Evolutionary conservation across 2,329 filamentous ascomycete genomes (phyloP).

Genomic region (Calonectria fujianensis): DNA sequence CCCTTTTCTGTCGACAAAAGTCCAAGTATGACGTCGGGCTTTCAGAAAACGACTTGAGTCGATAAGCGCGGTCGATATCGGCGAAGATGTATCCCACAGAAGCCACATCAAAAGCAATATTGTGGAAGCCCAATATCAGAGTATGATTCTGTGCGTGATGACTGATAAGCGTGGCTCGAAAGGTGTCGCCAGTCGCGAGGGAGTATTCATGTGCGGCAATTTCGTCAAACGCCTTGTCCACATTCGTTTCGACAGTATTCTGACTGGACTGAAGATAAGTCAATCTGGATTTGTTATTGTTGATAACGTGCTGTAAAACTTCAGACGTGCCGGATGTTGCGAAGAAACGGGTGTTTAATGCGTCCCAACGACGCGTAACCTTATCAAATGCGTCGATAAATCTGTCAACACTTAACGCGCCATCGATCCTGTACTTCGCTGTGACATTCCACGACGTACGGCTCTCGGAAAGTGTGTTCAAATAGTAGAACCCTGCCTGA

Average conservation of each 20-base stretch:
- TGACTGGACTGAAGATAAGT: no score
- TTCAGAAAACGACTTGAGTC: no score
- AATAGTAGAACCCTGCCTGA: neutral
- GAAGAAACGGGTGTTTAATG: neutral
- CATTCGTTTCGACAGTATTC: no score
- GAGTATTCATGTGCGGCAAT: no score
- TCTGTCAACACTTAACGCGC: neutral
- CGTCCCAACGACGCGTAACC: neutral
- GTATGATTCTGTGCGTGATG: slow-evolving; percentile 53
- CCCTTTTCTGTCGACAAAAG: neutral
- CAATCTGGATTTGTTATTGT: no score
- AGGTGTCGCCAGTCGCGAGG: neutral
- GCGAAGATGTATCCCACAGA: neutral
- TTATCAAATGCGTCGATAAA: neutral
- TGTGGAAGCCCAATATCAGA: slow-evolving; percentile 67
- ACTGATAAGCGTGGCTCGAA: neutral
- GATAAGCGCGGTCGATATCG: neutral
- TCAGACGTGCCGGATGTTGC: neutral
- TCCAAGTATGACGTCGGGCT: neutral
- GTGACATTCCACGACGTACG: neutral
- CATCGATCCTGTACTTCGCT: neutral
- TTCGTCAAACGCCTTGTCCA: no score
- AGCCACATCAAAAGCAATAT: slow-evolving; percentile 69
- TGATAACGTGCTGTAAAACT: neutral
- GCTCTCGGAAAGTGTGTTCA: neutral